phyloP scores from a whole-genome alignment of 2,329 filamentous ascomycete species.

The Fusarium duplospermum region DNA sequence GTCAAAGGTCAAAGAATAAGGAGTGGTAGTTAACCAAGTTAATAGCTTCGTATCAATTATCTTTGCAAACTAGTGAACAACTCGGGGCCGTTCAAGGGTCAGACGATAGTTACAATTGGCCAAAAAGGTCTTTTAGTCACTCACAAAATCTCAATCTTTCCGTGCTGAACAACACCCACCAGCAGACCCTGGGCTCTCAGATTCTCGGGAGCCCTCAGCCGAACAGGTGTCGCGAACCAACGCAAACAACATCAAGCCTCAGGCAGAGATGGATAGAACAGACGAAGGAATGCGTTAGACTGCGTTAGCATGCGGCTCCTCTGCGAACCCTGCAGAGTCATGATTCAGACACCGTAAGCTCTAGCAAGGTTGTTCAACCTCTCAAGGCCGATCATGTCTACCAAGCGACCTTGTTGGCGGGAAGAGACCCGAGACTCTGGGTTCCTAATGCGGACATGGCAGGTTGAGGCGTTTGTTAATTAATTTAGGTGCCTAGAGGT shows the following conservation, averaged over 20 bases:
- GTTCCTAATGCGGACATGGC: background rate
- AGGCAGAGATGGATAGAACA: background rate
- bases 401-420: background rate
- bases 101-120: background rate
- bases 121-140: background rate
- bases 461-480: background rate
- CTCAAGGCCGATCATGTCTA: background rate
- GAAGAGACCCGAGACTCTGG: background rate
- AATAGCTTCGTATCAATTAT: background rate
- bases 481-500: background rate
- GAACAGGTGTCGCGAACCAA: background rate
- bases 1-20: background rate
- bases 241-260: background rate
- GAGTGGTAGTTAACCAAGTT: background rate
- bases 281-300: background rate
- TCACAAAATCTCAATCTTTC: background rate
- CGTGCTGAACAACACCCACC: background rate
- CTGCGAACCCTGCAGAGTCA: background rate
- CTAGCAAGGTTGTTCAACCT: background rate
- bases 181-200: background rate
- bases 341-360: background rate
- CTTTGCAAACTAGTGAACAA: background rate
- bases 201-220: background rate
- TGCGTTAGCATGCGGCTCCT: background rate
- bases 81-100: too few species aligned